A percentile compares a stretch with the other conserved stretches of the same genome.
Evolutionary conservation across 495 filamentous ascomycete genomes (phyloP).

Genomic region (Penicillium canariense): DNA sequence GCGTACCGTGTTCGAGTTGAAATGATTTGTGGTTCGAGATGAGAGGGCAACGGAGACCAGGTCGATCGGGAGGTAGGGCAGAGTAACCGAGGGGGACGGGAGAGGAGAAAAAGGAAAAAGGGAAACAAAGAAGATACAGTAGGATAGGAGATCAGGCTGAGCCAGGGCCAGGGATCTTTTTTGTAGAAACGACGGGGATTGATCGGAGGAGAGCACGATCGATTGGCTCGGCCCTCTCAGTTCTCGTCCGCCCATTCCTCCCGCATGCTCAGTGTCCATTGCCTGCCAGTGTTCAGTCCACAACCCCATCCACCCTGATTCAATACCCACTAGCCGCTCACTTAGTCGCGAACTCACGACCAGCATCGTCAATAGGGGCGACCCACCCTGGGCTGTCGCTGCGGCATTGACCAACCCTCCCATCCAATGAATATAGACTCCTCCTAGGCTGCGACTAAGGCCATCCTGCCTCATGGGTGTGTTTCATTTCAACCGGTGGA

Average conservation of each 20-base stretch:
- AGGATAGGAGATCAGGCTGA: background rate
- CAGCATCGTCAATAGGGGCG: conserved; percentile 16
- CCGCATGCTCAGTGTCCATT: background rate
- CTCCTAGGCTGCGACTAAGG: conserved; percentile 9
- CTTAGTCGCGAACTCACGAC: background rate
- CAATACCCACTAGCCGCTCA: conserved; percentile 1
- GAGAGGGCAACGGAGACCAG: background rate
- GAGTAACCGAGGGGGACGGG: background rate
- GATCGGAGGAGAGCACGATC: conserved; percentile 2
- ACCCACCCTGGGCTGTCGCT: conserved; percentile 8
- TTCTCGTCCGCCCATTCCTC: no score
- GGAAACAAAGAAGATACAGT: background rate
- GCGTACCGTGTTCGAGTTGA: conserved; percentile 1
- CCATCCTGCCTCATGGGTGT: conserved; percentile 9
- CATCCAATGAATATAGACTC: background rate
- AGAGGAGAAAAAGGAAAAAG: background rate
- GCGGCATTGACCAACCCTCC: conserved; percentile 3
- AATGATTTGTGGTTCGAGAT: no score
- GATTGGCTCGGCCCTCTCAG: no score
- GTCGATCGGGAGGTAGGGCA: background rate
- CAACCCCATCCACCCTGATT: no score
- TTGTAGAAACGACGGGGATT: conserved; percentile 15
- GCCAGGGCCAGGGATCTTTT: conserved; percentile 5
- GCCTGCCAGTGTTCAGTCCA: no score
- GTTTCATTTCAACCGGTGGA: conserved; percentile 25